Percentiles rank a stretch among this genome's conserved stretches.
These are phyloP conservation scores for Lentinus polychrous DNA, from an alignment of 1,284 basidiomycete species.

Conservation along the genomic window DNA sequence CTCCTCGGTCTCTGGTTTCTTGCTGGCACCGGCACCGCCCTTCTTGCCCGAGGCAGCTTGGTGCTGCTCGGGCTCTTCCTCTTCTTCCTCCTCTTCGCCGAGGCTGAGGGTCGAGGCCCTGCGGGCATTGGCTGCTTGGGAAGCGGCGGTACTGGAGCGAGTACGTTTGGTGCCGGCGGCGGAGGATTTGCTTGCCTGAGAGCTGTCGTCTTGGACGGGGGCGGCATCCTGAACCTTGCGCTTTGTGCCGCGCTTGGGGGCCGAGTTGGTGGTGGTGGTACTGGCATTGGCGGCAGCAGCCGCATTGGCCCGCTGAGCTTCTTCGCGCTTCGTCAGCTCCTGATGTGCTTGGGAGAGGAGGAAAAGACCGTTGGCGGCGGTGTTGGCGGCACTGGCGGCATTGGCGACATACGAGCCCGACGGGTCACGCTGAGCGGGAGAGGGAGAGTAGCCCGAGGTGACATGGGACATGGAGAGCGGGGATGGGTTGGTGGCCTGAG, in stretches of 20 bases:
- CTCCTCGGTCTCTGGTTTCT: conserved; percentile 90
- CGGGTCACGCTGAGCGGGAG: conserved; percentile 24
- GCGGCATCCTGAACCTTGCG: conserved; percentile 39
- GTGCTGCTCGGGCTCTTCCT: conserved; percentile 27
- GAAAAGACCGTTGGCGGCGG: conserved; percentile 87
- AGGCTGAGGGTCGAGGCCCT: conserved; percentile 29
- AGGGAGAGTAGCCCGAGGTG: conserved; percentile 22
- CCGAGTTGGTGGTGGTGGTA: conserved; percentile 18
- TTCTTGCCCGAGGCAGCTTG: conserved; percentile 10
- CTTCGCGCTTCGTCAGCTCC: conserved; percentile 92
- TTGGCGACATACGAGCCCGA: conserved; percentile 35
- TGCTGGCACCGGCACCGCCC: conserved; percentile 24
- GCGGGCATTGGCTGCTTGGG: conserved; percentile 15
- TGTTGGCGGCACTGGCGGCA: conserved; percentile 42
- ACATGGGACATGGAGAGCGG: conserved; percentile 26
- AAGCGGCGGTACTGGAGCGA: conserved; percentile 25
- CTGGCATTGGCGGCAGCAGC: conserved; percentile 37
- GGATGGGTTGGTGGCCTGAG: conserved; percentile 20
- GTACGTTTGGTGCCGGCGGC: conserved; percentile 38
- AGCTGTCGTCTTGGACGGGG: conserved; percentile 28
- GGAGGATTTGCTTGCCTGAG: conserved; percentile 13
- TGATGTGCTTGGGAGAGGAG: conserved; percentile 91
- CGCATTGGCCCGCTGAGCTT: conserved; percentile 42
- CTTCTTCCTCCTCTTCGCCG: conserved; percentile 46
- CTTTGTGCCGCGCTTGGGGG: conserved; percentile 53